Base-by-base conservation (phyloP, 108 stramenopile species). In the Parmales sp. region DNA sequence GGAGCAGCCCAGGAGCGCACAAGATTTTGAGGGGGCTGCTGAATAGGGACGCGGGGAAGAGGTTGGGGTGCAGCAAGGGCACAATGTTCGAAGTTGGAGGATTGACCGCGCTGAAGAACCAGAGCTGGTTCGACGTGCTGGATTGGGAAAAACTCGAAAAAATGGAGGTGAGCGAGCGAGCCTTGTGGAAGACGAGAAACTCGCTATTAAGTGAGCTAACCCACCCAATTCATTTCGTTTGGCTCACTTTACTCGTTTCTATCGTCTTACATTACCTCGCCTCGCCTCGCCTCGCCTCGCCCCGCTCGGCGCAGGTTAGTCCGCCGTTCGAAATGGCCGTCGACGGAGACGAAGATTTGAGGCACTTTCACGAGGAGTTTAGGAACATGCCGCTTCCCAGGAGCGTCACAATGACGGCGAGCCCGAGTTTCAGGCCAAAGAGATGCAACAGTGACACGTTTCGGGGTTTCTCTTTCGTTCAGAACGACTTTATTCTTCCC, bases 31-130 rank as follows among this genome's bases (percentile, higher is more conserved):
- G 92, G 69, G 95, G 94, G 6, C 74, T 98, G 31, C 77, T 98
- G 37, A 90, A 96, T 72, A 80, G 94, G 9, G 88, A 95, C 67
- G 89, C 86, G 1, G 76, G 78, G n/a, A 77, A 88, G 43, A 81
- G 98, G 25, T 74, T 94, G 26, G 98, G 98, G n/a, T 84, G 86
- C 1, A 69, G 92, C 1, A 83, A 80, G 72, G 76, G 82, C 26
- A 97, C 91, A 11, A 97, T 97, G 95, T 99, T 99, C 74, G 87
- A 95, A 64, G 84, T 96, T 0, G 98, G 98, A 36, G 98, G 98
- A 6, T 89, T 94, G 1, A 80, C 89, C 9, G 95, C 80, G n/a
- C 50, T 99, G 43, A 97, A 99, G 75, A 72, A 83, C 38, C 83
- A 72, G 45, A 68, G 71, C 0, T 99, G 96, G 70, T 99, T 99